Conservation (phyloP, 441 rosid species). For the Macaranga tanarius region DNA sequence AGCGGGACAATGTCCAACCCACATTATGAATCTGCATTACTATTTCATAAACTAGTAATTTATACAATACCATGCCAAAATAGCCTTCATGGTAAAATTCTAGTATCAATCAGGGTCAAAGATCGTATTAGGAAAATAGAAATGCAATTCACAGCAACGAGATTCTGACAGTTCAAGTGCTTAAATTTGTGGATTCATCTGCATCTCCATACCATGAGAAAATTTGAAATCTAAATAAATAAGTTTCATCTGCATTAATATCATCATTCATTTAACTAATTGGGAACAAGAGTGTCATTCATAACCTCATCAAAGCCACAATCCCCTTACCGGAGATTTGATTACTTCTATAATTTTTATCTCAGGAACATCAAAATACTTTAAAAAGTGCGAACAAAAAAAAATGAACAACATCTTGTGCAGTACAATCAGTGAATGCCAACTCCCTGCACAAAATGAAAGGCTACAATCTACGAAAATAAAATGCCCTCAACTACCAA, state of each 20-base stretch:
- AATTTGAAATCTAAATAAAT: background rate
- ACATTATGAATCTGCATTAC: background rate
- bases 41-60: background rate
- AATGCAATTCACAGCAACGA: background rate
- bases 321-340: slow-evolving; percentile 7
- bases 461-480: slow-evolving; percentile 9
- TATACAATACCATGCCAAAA: background rate
- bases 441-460: slow-evolving; percentile 9
- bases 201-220: background rate
- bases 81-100: background rate
- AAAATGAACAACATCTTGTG: background rate
- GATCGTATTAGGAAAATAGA: background rate
- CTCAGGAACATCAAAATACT: background rate
- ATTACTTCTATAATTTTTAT: background rate
- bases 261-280: background rate
- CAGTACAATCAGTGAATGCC: slow-evolving; percentile 1
- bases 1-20: background rate
- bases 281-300: background rate
- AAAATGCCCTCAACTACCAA: background rate
- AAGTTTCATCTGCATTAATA: background rate
- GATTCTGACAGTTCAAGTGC: background rate
- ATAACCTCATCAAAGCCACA: slow-evolving; percentile 5
- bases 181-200: background rate
- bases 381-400: background rate
- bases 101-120: background rate